These are phyloP conservation scores for Chrysopogon serrulatus DNA, from an alignment of 176 grass and related monocot genomes.

Conservation along the genomic window DNA sequence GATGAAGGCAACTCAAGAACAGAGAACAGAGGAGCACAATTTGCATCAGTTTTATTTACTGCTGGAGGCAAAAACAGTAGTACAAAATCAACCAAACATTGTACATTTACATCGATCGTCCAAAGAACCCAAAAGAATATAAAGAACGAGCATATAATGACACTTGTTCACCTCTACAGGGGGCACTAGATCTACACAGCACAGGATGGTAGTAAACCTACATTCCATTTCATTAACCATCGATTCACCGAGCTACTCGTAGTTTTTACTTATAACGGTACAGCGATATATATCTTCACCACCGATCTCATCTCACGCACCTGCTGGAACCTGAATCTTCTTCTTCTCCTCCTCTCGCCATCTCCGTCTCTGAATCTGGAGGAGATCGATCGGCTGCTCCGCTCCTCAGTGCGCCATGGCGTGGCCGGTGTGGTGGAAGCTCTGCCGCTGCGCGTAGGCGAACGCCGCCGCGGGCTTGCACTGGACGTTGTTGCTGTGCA, in stretches of 20 bases:
- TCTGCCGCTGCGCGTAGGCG: constrained; percentile 47
- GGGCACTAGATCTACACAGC: constrained; percentile 33
- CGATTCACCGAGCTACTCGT: constrained; percentile 7
- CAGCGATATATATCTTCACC: neutral
- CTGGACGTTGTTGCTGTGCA: constrained; percentile 15
- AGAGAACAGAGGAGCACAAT: constrained; percentile 8
- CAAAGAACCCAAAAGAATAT: constrained; percentile 45
- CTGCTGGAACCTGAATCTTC: constrained; percentile 9
- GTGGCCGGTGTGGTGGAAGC: constrained; percentile 55
- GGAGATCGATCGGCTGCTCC: neutral
- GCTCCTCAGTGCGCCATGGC: constrained; percentile 18
- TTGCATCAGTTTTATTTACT: constrained; percentile 52
- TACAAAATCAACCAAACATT: constrained; percentile 41
- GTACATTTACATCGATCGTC: constrained; percentile 42
- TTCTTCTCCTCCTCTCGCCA: neutral
- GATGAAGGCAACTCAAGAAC: neutral
- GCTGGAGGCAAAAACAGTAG: constrained; percentile 31
- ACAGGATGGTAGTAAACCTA: constrained; percentile 12
- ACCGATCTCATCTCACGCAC: neutral
- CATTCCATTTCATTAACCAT: neutral
- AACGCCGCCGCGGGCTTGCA: constrained; percentile 47
- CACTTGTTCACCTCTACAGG: constrained; percentile 14
- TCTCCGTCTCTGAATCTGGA: neutral
- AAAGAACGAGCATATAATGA: constrained; percentile 24
- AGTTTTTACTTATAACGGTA: neutral